A percentile compares a stretch with the other conserved stretches of the same genome.
Conservation (phyloP, 192 early-diverging fungal genomes). For the Entomortierella lignicola region DNA sequence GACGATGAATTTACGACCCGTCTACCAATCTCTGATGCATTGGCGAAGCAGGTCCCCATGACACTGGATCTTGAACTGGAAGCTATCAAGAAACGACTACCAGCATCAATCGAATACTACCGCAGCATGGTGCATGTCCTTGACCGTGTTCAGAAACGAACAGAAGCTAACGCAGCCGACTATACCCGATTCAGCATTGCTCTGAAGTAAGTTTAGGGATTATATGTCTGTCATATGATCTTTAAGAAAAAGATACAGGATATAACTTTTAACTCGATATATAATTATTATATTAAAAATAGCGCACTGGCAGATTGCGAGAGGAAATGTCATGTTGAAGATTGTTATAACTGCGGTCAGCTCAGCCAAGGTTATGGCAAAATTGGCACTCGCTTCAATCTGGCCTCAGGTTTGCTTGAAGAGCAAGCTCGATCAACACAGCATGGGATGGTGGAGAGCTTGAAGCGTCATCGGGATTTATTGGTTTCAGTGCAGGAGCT, state of each 20-base stretch:
- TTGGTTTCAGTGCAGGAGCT: constrained; percentile 67
- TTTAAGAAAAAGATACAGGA: too few relatives aligned
- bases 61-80: constrained; percentile 65
- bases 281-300: constrained; percentile 4
- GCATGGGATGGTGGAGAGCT: constrained; percentile 67
- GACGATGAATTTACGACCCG: constrained; percentile 66
- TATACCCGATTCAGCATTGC: constrained; percentile 66
- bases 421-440: constrained; percentile 54
- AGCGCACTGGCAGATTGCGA: constrained; percentile 67
- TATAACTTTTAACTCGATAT: too few relatives aligned
- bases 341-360: constrained; percentile 68
- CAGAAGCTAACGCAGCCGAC: constrained; percentile 72
- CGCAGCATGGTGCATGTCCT: constrained; percentile 67
- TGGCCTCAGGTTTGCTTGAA: constrained; percentile 53
- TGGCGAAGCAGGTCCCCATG: constrained; percentile 58
- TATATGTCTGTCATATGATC: not conserved
- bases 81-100: constrained; percentile 59
- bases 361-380: constrained; percentile 62
- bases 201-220: constrained; percentile 61
- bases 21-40: constrained; percentile 38
- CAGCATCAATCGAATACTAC: constrained; percentile 68
- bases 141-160: constrained; percentile 70
- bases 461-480: constrained; percentile 75
- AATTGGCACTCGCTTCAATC: constrained; percentile 61
- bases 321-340: constrained; percentile 63